Percentiles rank a stretch among this genome's conserved stretches.
These are phyloP conservation scores for Umbelopsis vinacea DNA, from an alignment of 192 early-diverging fungal species.

Conservation along the genomic window DNA sequence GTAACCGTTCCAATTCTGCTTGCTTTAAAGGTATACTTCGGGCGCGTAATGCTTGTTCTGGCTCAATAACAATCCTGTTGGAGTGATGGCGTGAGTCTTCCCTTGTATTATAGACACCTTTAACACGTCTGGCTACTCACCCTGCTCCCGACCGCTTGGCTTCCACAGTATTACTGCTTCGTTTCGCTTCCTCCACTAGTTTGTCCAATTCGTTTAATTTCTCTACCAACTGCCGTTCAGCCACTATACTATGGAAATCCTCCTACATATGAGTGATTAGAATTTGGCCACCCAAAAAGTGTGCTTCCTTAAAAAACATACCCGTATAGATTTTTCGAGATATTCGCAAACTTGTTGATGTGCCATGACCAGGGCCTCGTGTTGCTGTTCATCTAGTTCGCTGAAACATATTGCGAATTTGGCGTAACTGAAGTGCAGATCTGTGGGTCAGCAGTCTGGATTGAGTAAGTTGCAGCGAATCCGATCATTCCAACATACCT, in stretches of 20 bases:
- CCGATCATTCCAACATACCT: not conserved
- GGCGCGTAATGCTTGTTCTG: slow-evolving; percentile 2
- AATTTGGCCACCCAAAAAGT: not conserved
- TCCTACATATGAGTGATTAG: not conserved
- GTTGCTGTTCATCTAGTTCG: not conserved
- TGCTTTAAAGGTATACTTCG: not conserved
- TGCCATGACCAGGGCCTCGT: slow-evolving; percentile 4
- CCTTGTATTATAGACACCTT: not conserved
- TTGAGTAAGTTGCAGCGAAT: not conserved
- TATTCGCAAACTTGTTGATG: slow-evolving; percentile 16
- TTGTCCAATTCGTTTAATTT: slow-evolving; percentile 15
- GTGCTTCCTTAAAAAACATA: not conserved
- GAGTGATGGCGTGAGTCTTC: not conserved
- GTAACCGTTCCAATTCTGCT: slow-evolving; percentile 3
- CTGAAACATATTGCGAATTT: slow-evolving; percentile 10
- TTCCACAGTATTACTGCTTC: not conserved
- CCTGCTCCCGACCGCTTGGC: not conserved
- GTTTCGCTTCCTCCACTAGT: slow-evolving; percentile 2
- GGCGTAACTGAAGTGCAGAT: not conserved
- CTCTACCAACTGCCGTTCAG: not conserved
- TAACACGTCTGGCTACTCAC: not conserved
- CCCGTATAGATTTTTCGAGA: slow-evolving; percentile 1
- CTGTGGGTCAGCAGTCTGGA: not conserved
- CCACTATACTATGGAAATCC: not conserved
- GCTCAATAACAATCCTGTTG: not conserved